Conservation (phyloP, 208 protist genomes). For the Wallacemonas collosoma region DNA sequence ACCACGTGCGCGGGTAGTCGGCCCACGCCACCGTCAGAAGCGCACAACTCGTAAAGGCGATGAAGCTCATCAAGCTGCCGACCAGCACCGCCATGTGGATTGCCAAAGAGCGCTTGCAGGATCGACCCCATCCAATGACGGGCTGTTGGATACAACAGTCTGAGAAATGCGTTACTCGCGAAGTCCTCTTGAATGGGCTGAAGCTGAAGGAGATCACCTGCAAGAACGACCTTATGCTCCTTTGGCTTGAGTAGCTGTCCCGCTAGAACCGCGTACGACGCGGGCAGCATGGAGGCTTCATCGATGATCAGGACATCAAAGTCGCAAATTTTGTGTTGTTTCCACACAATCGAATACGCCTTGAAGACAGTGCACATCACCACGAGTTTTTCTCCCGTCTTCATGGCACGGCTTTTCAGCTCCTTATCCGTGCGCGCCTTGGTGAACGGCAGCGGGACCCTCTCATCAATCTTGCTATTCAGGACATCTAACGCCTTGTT, state of each 20-base stretch:
- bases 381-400: neutral
- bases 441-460: neutral
- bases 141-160: neutral
- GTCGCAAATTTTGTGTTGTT: neutral
- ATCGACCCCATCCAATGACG: slow-evolving; percentile 14
- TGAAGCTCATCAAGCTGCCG: neutral
- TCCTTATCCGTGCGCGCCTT: neutral
- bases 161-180: neutral
- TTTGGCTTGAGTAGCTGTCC: slow-evolving; percentile 18
- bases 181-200: slow-evolving; percentile 20
- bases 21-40: neutral
- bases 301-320: slow-evolving; percentile 30
- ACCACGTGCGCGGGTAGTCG: slow-evolving; percentile 10
- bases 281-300: slow-evolving; percentile 24
- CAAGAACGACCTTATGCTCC: slow-evolving; percentile 20
- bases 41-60: neutral
- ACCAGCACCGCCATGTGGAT: neutral
- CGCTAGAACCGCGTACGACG: neutral
- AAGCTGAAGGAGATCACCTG: slow-evolving; percentile 26
- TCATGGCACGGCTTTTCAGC: too few relatives aligned
- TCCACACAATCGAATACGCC: neutral
- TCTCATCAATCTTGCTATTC: neutral
- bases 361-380: slow-evolving; percentile 14
- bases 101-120: slow-evolving; percentile 15
- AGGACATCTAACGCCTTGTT: slow-evolving; percentile 19